phyloP scores from a whole-genome alignment of 2,329 filamentous ascomycete species.

The Fusarium sp. region DNA sequence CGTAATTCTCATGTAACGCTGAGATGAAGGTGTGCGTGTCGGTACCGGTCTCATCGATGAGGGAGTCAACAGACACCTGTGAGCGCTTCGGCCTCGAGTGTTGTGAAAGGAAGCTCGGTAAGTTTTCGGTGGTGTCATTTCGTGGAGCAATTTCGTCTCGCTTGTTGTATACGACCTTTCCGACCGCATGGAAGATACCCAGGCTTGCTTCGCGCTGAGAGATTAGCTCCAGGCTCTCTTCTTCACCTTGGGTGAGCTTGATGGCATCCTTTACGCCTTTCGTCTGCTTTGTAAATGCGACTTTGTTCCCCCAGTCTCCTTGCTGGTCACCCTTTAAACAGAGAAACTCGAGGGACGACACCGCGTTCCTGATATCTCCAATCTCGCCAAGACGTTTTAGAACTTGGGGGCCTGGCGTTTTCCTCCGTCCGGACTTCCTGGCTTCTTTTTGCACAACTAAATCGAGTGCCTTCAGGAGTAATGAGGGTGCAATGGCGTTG shows the following conservation, averaged over 20 bases:
- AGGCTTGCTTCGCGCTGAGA: constrained; percentile 90
- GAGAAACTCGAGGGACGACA: constrained; percentile 92
- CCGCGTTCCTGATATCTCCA: constrained; percentile 93
- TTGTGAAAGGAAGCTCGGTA: constrained; percentile 73
- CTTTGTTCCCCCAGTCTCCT: constrained; percentile 80
- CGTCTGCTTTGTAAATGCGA: constrained; percentile 79
- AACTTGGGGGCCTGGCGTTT: constrained; percentile 83
- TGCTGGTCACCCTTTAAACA: constrained; percentile 85
- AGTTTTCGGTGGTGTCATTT: constrained; percentile 62
- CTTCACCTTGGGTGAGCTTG: constrained; percentile 80
- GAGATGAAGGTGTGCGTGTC: constrained; percentile 92
- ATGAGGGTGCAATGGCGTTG: constrained; percentile 89
- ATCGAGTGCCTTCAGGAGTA: constrained; percentile 87
- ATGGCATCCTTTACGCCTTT: constrained; percentile 70
- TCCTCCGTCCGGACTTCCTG: constrained; percentile 79
- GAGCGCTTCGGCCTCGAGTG: constrained; percentile 73
- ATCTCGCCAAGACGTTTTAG: constrained; percentile 86
- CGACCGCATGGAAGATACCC: constrained; percentile 96
- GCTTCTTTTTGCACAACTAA: constrained; percentile 88
- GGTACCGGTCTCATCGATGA: constrained; percentile 95
- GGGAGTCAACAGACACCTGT: constrained; percentile 77
- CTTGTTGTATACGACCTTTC: constrained; percentile 97
- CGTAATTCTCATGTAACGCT: constrained; percentile 94
- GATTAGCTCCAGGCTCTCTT: constrained; percentile 83
- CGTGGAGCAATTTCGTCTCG: constrained; percentile 70